These are phyloP conservation scores for Holtermanniella nyarrowii DNA, from an alignment of 768 basidiomycete genomes.

Conservation along the genomic window DNA sequence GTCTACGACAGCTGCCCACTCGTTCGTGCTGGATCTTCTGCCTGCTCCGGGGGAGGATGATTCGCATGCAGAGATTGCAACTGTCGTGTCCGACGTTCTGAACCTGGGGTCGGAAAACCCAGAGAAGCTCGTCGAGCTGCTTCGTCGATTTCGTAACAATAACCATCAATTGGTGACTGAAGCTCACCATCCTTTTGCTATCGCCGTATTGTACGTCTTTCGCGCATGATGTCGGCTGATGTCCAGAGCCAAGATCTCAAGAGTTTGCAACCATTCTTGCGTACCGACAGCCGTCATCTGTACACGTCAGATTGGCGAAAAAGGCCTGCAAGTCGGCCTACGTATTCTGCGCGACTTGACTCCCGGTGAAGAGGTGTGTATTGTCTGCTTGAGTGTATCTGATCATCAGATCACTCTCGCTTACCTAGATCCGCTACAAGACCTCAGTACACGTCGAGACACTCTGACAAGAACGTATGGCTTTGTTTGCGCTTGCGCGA, in stretches of 20 bases:
- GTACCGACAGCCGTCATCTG: neutral
- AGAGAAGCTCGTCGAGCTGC: too few species aligned
- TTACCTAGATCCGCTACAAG: neutral
- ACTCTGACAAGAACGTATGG: neutral
- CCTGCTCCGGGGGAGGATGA: too few species aligned
- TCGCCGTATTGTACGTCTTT: neutral
- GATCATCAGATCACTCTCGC: neutral
- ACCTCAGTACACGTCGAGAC: neutral
- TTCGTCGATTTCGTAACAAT: too few species aligned
- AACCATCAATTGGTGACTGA: neutral
- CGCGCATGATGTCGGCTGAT: neutral
- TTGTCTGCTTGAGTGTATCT: neutral
- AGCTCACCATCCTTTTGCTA: neutral
- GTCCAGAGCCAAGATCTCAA: neutral
- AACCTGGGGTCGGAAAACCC: too few species aligned
- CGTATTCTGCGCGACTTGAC: neutral
- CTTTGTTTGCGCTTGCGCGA: neutral
- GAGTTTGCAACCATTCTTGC: neutral
- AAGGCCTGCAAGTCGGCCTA: neutral
- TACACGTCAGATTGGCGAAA: neutral
- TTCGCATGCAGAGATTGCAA: too few species aligned
- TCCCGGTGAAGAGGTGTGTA: neutral
- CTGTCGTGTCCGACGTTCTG: too few species aligned
- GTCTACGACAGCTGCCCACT: too few species aligned
- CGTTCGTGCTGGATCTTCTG: too few species aligned